A percentile compares a stretch with the other conserved stretches of the same genome.
Evolutionary conservation across 371 early-diverging fungal genomes (phyloP).

Genomic region (Neoconidiobolus thromboides): DNA sequence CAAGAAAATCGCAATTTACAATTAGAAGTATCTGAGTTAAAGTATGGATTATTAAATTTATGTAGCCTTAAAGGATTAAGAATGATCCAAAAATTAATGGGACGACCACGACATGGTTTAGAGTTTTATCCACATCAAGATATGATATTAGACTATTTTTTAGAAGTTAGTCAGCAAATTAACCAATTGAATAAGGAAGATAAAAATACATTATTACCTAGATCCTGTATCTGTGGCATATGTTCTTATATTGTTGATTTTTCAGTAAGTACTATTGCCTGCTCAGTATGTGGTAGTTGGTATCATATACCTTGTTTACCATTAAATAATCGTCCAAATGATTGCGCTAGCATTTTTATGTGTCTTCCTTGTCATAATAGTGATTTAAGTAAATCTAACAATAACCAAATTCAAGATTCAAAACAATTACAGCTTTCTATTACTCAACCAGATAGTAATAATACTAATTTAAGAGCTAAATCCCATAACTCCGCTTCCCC

Average conservation of each 20-base stretch:
- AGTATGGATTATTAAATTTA: slow-evolving; percentile 4
- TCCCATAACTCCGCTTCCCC: background rate
- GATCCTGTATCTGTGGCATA: slow-evolving; percentile 3
- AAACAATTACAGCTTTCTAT: background rate
- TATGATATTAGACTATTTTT: slow-evolving; percentile 2
- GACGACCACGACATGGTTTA: slow-evolving; percentile 4
- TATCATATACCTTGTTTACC: slow-evolving; percentile 4
- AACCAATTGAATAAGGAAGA: background rate
- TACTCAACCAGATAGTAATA: background rate
- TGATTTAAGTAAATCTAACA: background rate
- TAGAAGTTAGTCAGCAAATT: background rate
- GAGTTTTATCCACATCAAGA: slow-evolving; percentile 7
- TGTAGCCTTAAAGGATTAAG: slow-evolving; percentile 1
- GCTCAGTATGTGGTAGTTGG: slow-evolving; percentile 5
- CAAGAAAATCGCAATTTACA: slow-evolving; percentile 1
- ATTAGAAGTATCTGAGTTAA: slow-evolving; percentile 4
- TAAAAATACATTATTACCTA: background rate
- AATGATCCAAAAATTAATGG: slow-evolving; percentile 6
- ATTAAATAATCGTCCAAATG: background rate
- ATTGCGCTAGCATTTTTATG: background rate
- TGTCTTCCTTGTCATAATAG: background rate
- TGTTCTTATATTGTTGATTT: slow-evolving; percentile 4
- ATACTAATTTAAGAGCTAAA: no score
- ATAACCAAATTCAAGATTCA: background rate
- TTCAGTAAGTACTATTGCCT: background rate